These are phyloP conservation scores for Pharus latifolius DNA, from an alignment of 176 grass and related monocot genomes.

Conservation along the genomic window DNA sequence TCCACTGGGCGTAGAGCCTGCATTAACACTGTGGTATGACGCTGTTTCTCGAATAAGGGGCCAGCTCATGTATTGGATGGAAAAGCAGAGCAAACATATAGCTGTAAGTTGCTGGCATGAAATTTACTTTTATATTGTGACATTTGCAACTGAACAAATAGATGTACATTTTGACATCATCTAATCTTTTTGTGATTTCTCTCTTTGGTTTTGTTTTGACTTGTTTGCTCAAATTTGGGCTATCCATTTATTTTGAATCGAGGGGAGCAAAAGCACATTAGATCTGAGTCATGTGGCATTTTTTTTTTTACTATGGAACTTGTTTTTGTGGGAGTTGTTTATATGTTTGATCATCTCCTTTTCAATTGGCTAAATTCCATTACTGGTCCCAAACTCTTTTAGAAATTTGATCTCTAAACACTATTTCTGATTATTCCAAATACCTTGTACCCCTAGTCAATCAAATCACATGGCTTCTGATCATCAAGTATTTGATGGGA, in stretches of 20 bases:
- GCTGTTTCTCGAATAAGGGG: slow-evolving; percentile 81
- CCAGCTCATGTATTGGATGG: slow-evolving; percentile 90
- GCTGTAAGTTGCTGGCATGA: slow-evolving; percentile 58
- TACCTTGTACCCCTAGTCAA: neutral
- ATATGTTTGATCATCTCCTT: neutral
- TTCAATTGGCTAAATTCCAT: neutral
- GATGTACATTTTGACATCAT: neutral
- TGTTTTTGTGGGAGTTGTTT: neutral
- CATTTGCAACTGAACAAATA: neutral
- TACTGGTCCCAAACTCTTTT: neutral
- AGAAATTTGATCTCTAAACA: neutral
- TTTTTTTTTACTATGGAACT: neutral
- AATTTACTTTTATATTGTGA: neutral
- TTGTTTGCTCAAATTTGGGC: neutral
- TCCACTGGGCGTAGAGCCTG: slow-evolving; percentile 78
- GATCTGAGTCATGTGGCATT: neutral
- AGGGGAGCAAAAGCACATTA: neutral
- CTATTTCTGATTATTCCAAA: neutral
- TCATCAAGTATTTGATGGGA: neutral
- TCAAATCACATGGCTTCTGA: neutral
- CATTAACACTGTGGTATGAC: slow-evolving; percentile 90
- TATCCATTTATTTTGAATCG: neutral
- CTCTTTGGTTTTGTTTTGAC: neutral
- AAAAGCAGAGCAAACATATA: slow-evolving; percentile 95
- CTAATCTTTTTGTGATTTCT: neutral